A percentile compares a stretch with the other conserved stretches of the same genome.
Conservation (phyloP, 192 early-diverging fungal genomes). For the Coemansia interrupta region DNA sequence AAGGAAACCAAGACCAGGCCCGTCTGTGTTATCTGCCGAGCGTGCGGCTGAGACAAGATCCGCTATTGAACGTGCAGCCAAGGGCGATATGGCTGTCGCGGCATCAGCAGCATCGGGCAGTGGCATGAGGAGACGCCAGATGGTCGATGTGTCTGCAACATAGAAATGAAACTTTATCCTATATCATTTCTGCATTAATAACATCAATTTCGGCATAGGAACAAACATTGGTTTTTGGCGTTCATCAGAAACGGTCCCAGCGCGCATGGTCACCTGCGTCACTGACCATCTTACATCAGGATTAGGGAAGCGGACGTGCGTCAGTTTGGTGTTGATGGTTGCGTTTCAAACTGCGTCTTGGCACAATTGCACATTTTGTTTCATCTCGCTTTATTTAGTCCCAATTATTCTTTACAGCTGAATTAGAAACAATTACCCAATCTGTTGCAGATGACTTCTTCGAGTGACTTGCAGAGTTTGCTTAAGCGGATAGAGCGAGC, state of each 20-base stretch:
- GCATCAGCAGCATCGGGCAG: neutral
- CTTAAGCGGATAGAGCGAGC: constrained; percentile 90
- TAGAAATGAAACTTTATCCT: neutral
- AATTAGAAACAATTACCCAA: neutral
- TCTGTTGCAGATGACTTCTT: constrained; percentile 31
- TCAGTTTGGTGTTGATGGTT: too few species aligned
- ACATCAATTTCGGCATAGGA: too few species aligned
- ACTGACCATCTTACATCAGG: too few species aligned
- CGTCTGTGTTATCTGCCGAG: neutral
- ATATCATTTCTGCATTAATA: constrained; percentile 6
- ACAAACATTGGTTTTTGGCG: too few species aligned
- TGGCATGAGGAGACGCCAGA: constrained; percentile 29
- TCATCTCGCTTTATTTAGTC: too few species aligned
- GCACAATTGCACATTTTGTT: too few species aligned
- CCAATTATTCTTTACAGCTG: neutral
- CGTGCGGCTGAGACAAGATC: constrained; percentile 4
- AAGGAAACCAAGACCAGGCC: too few species aligned
- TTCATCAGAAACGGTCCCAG: too few species aligned
- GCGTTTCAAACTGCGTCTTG: too few species aligned
- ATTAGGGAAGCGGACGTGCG: too few species aligned
- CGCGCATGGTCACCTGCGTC: too few species aligned
- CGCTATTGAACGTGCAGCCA: constrained; percentile 2
- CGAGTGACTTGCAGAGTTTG: constrained; percentile 57
- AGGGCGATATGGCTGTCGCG: neutral
- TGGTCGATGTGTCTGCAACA: constrained; percentile 36